Conservation (phyloP, 2,329 filamentous ascomycete species). For the Pyrenophora teres region DNA sequence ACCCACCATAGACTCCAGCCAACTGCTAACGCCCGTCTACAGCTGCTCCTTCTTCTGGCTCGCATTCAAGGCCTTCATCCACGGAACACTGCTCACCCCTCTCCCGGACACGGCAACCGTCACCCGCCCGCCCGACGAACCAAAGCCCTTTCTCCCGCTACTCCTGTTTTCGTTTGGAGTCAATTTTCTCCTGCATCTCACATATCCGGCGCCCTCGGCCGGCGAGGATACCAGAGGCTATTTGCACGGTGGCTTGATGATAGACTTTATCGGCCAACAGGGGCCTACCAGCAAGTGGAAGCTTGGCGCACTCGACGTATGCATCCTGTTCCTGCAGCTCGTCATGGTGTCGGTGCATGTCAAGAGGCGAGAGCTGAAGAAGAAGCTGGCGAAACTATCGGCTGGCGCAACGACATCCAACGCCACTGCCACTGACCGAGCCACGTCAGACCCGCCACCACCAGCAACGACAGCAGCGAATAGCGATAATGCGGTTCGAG, state of each 20-base stretch:
- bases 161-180: conserved; percentile 61
- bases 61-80: conserved; percentile 58
- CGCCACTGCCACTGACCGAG: not conserved
- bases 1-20: not conserved
- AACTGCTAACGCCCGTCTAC: conserved; percentile 4
- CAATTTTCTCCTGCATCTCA: conserved; percentile 60
- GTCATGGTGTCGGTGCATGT: conserved; percentile 61
- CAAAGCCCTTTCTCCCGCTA: conserved; percentile 58
- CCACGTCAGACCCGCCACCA: conserved; percentile 12
- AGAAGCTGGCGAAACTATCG: conserved; percentile 38
- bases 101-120: conserved; percentile 54
- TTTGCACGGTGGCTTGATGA: conserved; percentile 65
- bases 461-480: conserved; percentile 11
- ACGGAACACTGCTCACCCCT: conserved; percentile 64
- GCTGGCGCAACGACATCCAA: conserved; percentile 20
- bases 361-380: conserved; percentile 56
- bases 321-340: conserved; percentile 61
- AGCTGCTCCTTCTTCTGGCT: conserved; percentile 65
- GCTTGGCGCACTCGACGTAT: conserved; percentile 58
- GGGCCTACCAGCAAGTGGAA: conserved; percentile 60
- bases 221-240: conserved; percentile 58
- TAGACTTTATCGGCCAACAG: conserved; percentile 68
- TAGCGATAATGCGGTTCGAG: conserved; percentile 25
- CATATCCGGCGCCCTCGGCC: conserved; percentile 48
- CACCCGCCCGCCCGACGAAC: conserved; percentile 55